Evolutionary conservation across 1,284 basidiomycete species (phyloP), one percentile per base, ranked within the genome.

Genomic region (Wallemia ichthyophaga): DNA sequence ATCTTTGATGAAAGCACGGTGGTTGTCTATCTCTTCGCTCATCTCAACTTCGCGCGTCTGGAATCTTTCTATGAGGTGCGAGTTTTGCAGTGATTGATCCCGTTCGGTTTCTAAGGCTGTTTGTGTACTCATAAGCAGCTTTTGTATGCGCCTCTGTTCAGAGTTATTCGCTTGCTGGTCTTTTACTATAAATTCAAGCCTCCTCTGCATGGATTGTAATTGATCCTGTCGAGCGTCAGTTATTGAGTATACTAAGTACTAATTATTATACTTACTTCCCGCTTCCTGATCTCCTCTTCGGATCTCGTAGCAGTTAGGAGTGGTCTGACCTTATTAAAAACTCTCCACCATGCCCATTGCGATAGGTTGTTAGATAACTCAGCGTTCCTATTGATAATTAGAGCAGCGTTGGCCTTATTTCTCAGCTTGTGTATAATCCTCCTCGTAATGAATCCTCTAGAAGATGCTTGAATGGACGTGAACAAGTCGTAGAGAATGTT

Each of bases 341-440:
- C 75, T 64, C 89, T 85, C 94, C 94, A 99, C 94, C 94, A 98
- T 1, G 94, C 89, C 94, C 92, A 98, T 61, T 92, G 85, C 58
- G 81, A 75, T 15, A 95, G 74, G 60, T 86, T 79, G 25, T 82
- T 81, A 66, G 98, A 98, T 15, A 95, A 77, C 13, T 86, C 75
- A 1, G 92, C 92, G 68, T 98, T 98, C 31, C 82, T 78, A 69
- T 96, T 92, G 61, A 98, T 91, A 0, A 85, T 91, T 56, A 85
- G 78, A 37, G 92, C 81, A 1, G 94, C 91, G 28, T 83, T 77
- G 1, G 89, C 86, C 32, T 92, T 82, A 66, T 96, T 92, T 61
- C 98, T 75, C 57, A 94, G 78, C 74, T 96, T 98, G 74, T 84
- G 85, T 73, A 94, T 88, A 68, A 91, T 85, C 58, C 94, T 74